Evolutionary conservation across 2,329 filamentous ascomycete species (phyloP).

Genomic region (Aspergillus sojae): DNA sequence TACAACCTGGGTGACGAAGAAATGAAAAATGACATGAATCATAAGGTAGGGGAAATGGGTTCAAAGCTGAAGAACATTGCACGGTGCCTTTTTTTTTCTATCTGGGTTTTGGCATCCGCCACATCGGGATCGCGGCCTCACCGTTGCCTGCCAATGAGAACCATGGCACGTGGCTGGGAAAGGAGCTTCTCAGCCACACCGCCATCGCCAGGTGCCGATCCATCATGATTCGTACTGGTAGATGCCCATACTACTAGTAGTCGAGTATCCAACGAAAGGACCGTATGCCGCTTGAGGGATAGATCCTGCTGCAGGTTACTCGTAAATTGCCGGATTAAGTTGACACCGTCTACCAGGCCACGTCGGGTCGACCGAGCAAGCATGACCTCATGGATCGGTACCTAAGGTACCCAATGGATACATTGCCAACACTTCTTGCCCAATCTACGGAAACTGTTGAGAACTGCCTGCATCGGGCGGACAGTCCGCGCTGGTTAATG

Average conservation of each 20-base stretch:
- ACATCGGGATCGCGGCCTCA: constrained; percentile 11
- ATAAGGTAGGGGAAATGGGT: not conserved
- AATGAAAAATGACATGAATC: not conserved
- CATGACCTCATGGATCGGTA: constrained; percentile 4
- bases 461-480: constrained; percentile 6
- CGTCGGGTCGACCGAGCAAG: constrained; percentile 1
- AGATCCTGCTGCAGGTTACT: not conserved
- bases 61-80: not conserved
- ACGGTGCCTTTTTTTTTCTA: not conserved
- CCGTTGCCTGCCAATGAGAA: constrained; percentile 13
- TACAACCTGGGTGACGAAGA: not conserved
- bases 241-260: not conserved
- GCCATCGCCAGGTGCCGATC: not conserved
- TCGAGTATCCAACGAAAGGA: not conserved
- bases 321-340: not conserved
- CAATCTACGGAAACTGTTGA: not conserved
- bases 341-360: constrained; percentile 8
- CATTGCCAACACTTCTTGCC: constrained; percentile 3
- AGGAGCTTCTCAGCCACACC: constrained; percentile 15
- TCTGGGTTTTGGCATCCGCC: constrained; percentile 4
- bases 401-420: constrained; percentile 10
- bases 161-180: constrained; percentile 10
- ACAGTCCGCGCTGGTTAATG: not conserved
- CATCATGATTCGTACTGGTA: not conserved
- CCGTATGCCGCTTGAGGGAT: not conserved